These are phyloP conservation scores for Cercophora samala DNA, from an alignment of 495 filamentous ascomycete species.

Conservation along the genomic window DNA sequence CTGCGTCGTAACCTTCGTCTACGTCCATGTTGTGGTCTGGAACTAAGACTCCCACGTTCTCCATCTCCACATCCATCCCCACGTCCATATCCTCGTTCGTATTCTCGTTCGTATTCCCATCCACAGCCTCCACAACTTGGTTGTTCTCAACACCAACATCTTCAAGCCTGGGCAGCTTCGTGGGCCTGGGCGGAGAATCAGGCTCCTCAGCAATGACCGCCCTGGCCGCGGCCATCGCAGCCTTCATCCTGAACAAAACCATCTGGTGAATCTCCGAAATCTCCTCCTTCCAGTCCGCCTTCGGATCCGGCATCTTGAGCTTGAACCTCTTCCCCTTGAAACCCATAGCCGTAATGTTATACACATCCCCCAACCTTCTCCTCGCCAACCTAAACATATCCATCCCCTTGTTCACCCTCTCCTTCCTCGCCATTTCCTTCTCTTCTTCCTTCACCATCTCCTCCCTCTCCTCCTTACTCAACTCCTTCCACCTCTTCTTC, in stretches of 20 bases:
- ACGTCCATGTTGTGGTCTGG: not conserved
- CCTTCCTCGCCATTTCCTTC: slow-evolving; percentile 19
- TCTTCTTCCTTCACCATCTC: slow-evolving; percentile 28
- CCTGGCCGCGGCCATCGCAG: not conserved
- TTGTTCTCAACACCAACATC: not conserved
- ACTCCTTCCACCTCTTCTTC: slow-evolving; percentile 33
- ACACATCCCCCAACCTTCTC: too few species aligned
- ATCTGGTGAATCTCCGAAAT: not conserved
- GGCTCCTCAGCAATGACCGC: not conserved
- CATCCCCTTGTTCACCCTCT: slow-evolving; percentile 7
- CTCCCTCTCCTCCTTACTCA: slow-evolving; percentile 27
- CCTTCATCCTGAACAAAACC: not conserved
- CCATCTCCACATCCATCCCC: not conserved
- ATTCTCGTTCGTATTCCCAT: not conserved
- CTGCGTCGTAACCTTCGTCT: not conserved
- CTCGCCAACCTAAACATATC: slow-evolving; percentile 3
- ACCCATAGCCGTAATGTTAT: not conserved
- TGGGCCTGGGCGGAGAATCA: not conserved
- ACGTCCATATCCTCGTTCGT: not conserved
- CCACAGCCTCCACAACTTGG: not conserved
- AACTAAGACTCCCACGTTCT: not conserved
- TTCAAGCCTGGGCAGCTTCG: not conserved
- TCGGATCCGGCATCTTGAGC: not conserved
- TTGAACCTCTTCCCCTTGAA: not conserved
- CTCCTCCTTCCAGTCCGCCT: not conserved